Base-by-base conservation (phyloP, 768 basidiomycete species). In the Leccinum truebloodii region DNA sequence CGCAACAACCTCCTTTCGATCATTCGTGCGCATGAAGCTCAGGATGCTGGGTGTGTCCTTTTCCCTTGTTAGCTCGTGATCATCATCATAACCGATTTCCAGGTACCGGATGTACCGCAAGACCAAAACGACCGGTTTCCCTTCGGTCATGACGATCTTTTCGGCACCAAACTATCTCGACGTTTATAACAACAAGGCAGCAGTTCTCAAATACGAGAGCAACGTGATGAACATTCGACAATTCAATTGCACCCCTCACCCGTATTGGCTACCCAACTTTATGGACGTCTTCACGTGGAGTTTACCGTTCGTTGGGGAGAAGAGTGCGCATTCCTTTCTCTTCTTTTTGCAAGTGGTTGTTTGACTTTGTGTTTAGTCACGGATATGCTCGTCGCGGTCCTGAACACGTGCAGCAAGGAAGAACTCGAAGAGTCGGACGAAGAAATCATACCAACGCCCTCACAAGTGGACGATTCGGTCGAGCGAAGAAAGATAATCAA, bases 201-300 rank as follows among this genome's bases (percentile, higher is more conserved):
- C 97, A 0, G 95, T 99, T 22, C 85, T 99, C 71, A 98, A 98
- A 78, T 98, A 98, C 71, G 97, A 98, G 78, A 94, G 92, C 74
- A 99, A 99, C 71, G 95, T 96, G 57, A 92, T 98, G 88, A 98
- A 97, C 75, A 98, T 98, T 68, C 86, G 95, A 50, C 96, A 98
- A 72, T 98, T 97, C 79, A 97, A 98, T 76, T 94, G 92, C 74
- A 92, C 90, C 2, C 95, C 95, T 13, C 95, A 97, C 68, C 89
- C 89, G 8, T 98, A 98, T 73, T 98, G 96, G 96, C 79, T 99
- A 57, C 97, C 97, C 4, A 99, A 99, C 75, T 99, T 99, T 70
- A 98, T 98, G 95, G 96, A 98, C 68, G 95, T 95, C 24, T 99
- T 99, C 72, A 98, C 97, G 0, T 99, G 97, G 97, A 92, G 90